These are phyloP conservation scores for Pythium aquatile DNA, from an alignment of 352 stramenopile species.

Conservation along the genomic window DNA sequence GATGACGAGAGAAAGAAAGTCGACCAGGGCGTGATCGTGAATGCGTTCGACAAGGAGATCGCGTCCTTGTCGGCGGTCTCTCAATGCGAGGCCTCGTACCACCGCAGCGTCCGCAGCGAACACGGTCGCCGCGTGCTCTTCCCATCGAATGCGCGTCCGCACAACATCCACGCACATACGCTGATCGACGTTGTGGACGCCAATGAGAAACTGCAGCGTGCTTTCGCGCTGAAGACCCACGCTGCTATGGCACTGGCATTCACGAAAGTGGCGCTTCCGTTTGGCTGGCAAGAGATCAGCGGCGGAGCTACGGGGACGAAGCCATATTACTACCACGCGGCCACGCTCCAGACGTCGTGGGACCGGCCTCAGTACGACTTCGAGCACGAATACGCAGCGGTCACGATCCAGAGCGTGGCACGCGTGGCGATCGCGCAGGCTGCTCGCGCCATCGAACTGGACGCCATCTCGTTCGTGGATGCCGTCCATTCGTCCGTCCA, in stretches of 20 bases:
- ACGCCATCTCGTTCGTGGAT: constrained; percentile 45
- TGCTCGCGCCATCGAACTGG: constrained; percentile 26
- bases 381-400: constrained; percentile 60
- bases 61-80: constrained; percentile 20
- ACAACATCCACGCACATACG: constrained; percentile 47
- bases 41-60: constrained; percentile 10
- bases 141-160: constrained; percentile 43
- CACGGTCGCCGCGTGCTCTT: constrained; percentile 54
- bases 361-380: constrained; percentile 64
- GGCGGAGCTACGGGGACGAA: not conserved
- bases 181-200: constrained; percentile 47
- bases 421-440: constrained; percentile 47
- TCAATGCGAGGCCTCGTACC: constrained; percentile 37
- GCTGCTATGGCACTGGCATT: constrained; percentile 35
- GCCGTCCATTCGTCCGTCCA: constrained; percentile 34
- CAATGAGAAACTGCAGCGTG: constrained; percentile 30
- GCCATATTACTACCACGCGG: constrained; percentile 52
- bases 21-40: constrained; percentile 6
- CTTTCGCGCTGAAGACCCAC: constrained; percentile 22
- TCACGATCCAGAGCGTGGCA: constrained; percentile 59
- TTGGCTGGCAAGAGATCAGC: constrained; percentile 51
- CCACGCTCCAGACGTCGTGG: constrained; percentile 49
- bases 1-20: constrained; percentile 17
- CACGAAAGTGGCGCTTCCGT: constrained; percentile 56
- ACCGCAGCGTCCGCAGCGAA: constrained; percentile 49